Conservation (phyloP, 2,329 filamentous ascomycete species). For the Epichloe festucae region DNA sequence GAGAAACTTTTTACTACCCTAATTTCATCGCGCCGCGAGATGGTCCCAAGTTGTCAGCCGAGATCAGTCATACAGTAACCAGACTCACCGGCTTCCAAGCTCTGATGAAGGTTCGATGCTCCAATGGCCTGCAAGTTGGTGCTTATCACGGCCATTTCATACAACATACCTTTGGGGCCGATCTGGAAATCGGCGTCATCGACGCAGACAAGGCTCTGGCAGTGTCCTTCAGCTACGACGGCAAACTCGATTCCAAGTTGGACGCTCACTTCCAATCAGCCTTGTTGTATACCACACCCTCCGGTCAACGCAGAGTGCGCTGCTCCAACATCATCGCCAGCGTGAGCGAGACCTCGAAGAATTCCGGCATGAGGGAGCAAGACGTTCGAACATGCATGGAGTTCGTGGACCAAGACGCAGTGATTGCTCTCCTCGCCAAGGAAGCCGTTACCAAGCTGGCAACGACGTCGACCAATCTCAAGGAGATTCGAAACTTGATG, state of each 20-base stretch:
- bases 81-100: constrained; percentile 91
- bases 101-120: constrained; percentile 96
- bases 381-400: constrained; percentile 75
- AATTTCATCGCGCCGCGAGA: constrained; percentile 89
- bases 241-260: constrained; percentile 90
- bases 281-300: constrained; percentile 83
- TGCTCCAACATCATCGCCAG: constrained; percentile 91
- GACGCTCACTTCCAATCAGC: constrained; percentile 97
- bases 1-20: constrained; percentile 92
- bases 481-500: constrained; percentile 71
- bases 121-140: constrained; percentile 85
- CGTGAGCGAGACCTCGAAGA: constrained; percentile 55
- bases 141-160: constrained; percentile 95
- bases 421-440: constrained; percentile 79
- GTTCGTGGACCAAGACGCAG: constrained; percentile 90
- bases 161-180: constrained; percentile 87
- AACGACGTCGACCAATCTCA: constrained; percentile 55
- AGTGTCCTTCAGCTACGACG: constrained; percentile 88
- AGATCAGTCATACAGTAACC: constrained; percentile 75
- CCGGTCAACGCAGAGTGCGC: constrained; percentile 76
- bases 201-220: constrained; percentile 90
- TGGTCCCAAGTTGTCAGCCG: constrained; percentile 66
- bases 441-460: constrained; percentile 81
- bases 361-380: constrained; percentile 24
- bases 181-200: constrained; percentile 84